Conservation (phyloP, 2,329 filamentous ascomycete species). For the Parasarocladium wereldwijsianum region DNA sequence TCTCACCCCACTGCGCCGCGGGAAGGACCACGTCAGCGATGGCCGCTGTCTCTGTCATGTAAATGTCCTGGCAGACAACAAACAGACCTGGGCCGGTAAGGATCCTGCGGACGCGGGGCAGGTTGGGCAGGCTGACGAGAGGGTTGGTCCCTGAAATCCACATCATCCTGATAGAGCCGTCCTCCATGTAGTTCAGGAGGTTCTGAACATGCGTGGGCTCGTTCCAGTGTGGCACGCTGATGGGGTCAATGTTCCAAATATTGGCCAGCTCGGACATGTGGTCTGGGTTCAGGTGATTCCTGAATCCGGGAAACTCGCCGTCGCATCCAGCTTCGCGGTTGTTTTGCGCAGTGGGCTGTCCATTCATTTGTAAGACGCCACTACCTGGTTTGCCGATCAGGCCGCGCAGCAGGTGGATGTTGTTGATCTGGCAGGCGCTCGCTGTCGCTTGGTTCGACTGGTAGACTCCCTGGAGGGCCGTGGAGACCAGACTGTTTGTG, state of each 20-base stretch:
- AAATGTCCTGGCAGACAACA: slow-evolving; percentile 20
- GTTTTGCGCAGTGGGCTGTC: slow-evolving; percentile 23
- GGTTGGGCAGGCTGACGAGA: slow-evolving; percentile 20
- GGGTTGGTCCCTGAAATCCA: slow-evolving; percentile 23
- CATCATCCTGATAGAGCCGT: slow-evolving; percentile 19
- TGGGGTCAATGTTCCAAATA: slow-evolving; percentile 20
- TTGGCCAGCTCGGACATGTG: slow-evolving; percentile 21
- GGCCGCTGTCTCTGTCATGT: slow-evolving; percentile 19
- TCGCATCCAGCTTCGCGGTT: slow-evolving; percentile 23
- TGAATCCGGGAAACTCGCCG: slow-evolving; percentile 21
- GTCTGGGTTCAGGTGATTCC: slow-evolving; percentile 17
- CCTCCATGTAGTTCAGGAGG: slow-evolving; percentile 19
- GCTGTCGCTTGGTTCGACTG: slow-evolving; percentile 25
- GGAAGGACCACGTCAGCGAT: slow-evolving; percentile 22
- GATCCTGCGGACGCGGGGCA: slow-evolving; percentile 13
- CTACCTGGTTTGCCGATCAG: slow-evolving; percentile 19
- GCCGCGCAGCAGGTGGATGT: slow-evolving; percentile 22
- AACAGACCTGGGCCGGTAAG: slow-evolving; percentile 18
- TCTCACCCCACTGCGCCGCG: slow-evolving; percentile 21
- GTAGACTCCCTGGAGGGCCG: slow-evolving; percentile 23
- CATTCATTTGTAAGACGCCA: slow-evolving; percentile 23
- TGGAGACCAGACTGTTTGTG: slow-evolving; percentile 17
- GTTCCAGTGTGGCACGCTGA: slow-evolving; percentile 21
- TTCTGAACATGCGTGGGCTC: slow-evolving; percentile 20
- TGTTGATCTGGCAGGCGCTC: slow-evolving; percentile 23